Evolutionary conservation across 2,329 filamentous ascomycete genomes (phyloP).

Genomic region (Fusarium chuoi): DNA sequence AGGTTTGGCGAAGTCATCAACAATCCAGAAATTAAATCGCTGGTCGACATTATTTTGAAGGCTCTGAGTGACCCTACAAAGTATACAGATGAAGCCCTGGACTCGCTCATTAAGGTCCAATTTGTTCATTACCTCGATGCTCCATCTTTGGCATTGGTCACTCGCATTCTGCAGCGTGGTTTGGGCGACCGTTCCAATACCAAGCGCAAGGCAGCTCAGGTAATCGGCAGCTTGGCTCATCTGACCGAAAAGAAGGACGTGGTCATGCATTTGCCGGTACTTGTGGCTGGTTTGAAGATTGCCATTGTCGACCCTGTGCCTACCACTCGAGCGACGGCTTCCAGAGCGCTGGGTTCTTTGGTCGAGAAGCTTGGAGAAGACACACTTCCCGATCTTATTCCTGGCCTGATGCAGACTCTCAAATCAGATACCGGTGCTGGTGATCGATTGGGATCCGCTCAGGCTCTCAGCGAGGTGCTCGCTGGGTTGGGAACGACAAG

Average conservation of each 20-base stretch:
- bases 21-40: conserved; percentile 94
- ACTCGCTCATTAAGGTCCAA: conserved; percentile 95
- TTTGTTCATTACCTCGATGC: conserved; percentile 99
- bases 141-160: conserved; percentile 92
- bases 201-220: conserved; percentile 95
- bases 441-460: conserved; percentile 93
- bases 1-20: conserved; percentile 98
- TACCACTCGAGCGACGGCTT: conserved; percentile 94
- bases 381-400: conserved; percentile 94
- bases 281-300: conserved; percentile 88
- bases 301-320: conserved; percentile 96
- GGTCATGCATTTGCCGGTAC: conserved; percentile 86
- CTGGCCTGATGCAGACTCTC: conserved; percentile 95
- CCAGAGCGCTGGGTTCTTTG: conserved; percentile 93
- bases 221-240: conserved; percentile 97
- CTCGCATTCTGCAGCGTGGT: conserved; percentile 93
- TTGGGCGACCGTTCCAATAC: conserved; percentile 91
- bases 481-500: conserved; percentile 92
- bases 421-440: conserved; percentile 97
- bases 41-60: conserved; percentile 92
- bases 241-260: conserved; percentile 96
- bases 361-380: conserved; percentile 98
- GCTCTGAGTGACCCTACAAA: conserved; percentile 97
- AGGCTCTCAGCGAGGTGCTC: conserved; percentile 95
- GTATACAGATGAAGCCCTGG: conserved; percentile 93